Percentiles rank a stretch among this genome's conserved stretches.
phyloP scores from a whole-genome alignment of 148 eudicot genomes.

The Rhododendron mucronatum region DNA sequence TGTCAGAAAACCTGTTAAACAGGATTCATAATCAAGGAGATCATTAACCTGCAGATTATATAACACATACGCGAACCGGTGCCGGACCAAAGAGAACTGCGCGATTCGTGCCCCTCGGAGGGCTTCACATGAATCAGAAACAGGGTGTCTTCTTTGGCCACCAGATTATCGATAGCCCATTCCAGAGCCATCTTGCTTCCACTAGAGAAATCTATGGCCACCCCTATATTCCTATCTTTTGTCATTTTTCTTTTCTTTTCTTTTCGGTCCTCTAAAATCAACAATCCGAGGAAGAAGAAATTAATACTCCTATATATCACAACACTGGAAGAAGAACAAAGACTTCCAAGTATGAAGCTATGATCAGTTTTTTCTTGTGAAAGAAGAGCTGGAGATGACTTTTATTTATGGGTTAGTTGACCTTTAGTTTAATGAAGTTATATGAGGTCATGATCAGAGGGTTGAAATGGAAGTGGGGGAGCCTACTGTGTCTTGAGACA shows the following conservation, averaged over 20 bases:
- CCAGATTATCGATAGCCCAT: constrained; percentile 34
- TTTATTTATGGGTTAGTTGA: background rate
- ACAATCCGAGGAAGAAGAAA: background rate
- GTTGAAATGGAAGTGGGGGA: no score
- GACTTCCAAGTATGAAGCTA: background rate
- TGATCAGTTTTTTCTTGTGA: background rate
- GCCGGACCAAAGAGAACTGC: constrained; percentile 32
- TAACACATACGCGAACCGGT: constrained; percentile 34
- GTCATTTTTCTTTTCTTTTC: background rate
- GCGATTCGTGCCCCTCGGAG: constrained; percentile 27
- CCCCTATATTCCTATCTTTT: constrained; percentile 31
- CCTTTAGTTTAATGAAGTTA: background rate
- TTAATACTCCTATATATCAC: background rate
- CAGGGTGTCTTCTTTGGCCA: constrained; percentile 24
- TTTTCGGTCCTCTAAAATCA: background rate
- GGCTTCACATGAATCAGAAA: constrained; percentile 24
- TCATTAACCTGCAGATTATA: background rate
- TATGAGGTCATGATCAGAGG: background rate
- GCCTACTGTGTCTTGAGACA: no score
- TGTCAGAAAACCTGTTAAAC: background rate
- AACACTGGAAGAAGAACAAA: background rate
- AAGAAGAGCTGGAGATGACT: background rate
- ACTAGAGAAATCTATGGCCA: constrained; percentile 44
- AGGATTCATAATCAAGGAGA: background rate
- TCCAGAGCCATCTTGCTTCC: constrained; percentile 48